Percentiles rank a stretch among this genome's conserved stretches.
These are phyloP conservation scores for Lentinula aciculospora DNA, from an alignment of 768 basidiomycete genomes.

Conservation along the genomic window DNA sequence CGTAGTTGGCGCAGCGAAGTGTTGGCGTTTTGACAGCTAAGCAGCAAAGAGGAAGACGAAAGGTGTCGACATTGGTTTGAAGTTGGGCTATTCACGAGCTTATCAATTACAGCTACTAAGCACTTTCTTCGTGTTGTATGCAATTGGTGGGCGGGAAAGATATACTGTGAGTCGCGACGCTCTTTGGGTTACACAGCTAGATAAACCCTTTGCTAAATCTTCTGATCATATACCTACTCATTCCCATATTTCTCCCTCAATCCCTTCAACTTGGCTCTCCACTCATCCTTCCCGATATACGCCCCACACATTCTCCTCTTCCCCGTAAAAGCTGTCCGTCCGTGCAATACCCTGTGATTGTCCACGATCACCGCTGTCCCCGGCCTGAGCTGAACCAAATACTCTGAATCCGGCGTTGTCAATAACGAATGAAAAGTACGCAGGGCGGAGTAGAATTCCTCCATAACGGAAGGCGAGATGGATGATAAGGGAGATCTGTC, in stretches of 20 bases:
- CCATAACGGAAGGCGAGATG: not conserved
- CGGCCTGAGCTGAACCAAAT: conserved; percentile 85
- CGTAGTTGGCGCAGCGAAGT: no score
- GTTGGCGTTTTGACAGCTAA: no score
- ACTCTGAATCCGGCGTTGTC: conserved; percentile 79
- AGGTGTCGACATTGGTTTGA: no score
- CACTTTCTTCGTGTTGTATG: no score
- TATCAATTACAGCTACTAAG: no score
- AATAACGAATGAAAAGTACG: conserved; percentile 71
- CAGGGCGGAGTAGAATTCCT: conserved; percentile 73
- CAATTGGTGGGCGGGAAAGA: no score
- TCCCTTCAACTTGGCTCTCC: conserved; percentile 69
- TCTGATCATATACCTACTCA: not conserved
- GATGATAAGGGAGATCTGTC: conserved; percentile 77
- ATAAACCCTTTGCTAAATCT: no score
- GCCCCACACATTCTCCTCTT: conserved; percentile 93
- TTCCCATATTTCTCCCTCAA: conserved; percentile 22
- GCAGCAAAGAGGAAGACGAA: no score
- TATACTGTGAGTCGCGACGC: not conserved
- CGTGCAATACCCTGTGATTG: conserved; percentile 92
- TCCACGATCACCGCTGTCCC: conserved; percentile 88
- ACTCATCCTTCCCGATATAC: conserved; percentile 91
- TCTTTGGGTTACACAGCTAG: not conserved
- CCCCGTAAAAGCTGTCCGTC: conserved; percentile 87
- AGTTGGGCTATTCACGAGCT: no score